Evolutionary conservation across 2,329 filamentous ascomycete genomes (phyloP), one percentile per base, ranked within the genome.

Genomic region (Myriosclerotinia scirpicola): DNA sequence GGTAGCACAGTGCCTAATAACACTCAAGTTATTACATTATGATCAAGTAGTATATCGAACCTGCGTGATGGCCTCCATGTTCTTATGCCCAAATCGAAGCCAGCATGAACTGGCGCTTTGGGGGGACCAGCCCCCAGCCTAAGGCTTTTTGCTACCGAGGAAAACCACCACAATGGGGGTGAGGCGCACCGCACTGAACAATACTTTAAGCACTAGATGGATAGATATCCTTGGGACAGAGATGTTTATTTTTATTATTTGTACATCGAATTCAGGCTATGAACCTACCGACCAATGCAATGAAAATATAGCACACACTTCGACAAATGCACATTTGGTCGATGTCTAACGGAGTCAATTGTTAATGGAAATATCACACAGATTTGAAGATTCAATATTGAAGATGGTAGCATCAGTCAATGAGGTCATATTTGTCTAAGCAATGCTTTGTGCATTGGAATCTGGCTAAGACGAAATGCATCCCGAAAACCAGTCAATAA

Each of bases 391-490:
- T 20, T 61, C n/a, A 26, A 4, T 20, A 20, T 38, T 38, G 46
- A 50, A 38, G 34, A 26, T 26, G 46, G 22, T 26, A 61, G 50
- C 44, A 63, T 66, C 26, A 63, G 64, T 63, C 58, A 54, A 66
- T 66, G 38, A 55, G 58, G 56, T 63, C 58, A 54, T 66, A 63
- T 66, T 66, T 55, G 50, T 65, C 64, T 63, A 63, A 54, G 64
- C 56, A 66, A 66, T 42, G 64, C 50, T 62, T 62, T 61, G 54
- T 62, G 48, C 64, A 66, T 66, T 63, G 56, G 7, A 50, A 54
- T 26, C 59, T 66, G 64, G 64, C 40, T 42, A 66, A 55, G 64
- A 62, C 58, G 22, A 63, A 63, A 63, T 46, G 42, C 50, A 66
- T 66, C 48, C 60, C 65, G 44, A 58, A 67, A 56, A 50, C 53